Evolutionary conservation across 2,329 filamentous ascomycete species (phyloP).

Genomic region (Xylariaceae sp.): DNA sequence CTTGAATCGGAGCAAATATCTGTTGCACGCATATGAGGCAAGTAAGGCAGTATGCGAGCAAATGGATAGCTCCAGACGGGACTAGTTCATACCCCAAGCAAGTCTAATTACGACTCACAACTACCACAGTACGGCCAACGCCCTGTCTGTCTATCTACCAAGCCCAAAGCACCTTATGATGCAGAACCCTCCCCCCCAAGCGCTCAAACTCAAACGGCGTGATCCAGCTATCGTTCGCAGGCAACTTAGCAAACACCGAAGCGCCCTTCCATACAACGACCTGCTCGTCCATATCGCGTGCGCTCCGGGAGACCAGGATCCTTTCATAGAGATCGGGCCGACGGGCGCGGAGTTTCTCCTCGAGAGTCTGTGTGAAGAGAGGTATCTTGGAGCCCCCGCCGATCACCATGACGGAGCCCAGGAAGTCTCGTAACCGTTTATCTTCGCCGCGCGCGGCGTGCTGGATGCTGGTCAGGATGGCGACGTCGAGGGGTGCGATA

Average conservation of each 20-base stretch:
- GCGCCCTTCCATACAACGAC: constrained; percentile 98
- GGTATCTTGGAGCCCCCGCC: constrained; percentile 80
- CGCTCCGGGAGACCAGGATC: constrained; percentile 65
- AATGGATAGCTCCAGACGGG: too few relatives aligned
- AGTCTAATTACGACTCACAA: too few relatives aligned
- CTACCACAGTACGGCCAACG: too few relatives aligned
- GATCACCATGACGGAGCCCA: constrained; percentile 86
- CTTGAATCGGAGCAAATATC: too few relatives aligned
- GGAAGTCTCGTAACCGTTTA: constrained; percentile 85
- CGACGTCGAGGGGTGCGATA: constrained; percentile 77
- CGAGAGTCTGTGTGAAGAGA: constrained; percentile 75
- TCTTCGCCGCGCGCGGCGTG: constrained; percentile 86
- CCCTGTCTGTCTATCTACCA: too few relatives aligned
- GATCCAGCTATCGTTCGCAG: constrained; percentile 95
- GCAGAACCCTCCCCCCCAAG: constrained; percentile 73
- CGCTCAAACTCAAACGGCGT: constrained; percentile 83
- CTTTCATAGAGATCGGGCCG: constrained; percentile 57
- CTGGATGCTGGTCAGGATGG: constrained; percentile 84
- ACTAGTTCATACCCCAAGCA: too few relatives aligned
- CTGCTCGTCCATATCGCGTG: constrained; percentile 91
- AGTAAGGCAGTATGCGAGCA: too few relatives aligned
- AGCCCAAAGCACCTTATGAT: constrained; percentile 71
- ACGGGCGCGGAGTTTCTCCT: constrained; percentile 71
- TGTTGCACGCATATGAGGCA: too few relatives aligned
- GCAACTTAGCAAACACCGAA: constrained; percentile 89